Evolutionary conservation across 495 filamentous ascomycete species (phyloP).

Genomic region (Aspergillus diversus): DNA sequence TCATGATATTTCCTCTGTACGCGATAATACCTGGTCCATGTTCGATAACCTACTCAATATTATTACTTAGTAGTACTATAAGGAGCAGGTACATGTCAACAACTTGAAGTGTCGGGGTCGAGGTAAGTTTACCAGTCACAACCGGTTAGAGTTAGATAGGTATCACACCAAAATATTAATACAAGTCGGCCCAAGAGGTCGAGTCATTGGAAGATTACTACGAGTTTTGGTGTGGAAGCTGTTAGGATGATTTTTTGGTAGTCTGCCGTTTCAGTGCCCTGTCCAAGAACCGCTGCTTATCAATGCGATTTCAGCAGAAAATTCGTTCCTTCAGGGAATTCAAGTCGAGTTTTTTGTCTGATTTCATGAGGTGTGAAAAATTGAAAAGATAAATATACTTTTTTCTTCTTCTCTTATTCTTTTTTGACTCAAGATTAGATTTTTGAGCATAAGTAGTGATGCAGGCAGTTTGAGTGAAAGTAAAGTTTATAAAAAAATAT

Average conservation of each 20-base stretch:
- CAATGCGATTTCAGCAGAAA: background rate
- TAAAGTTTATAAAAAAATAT: too few relatives aligned
- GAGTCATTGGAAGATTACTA: background rate
- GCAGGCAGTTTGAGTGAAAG: too few relatives aligned
- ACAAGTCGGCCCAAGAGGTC: background rate
- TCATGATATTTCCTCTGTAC: too few relatives aligned
- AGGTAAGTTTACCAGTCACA: constrained; percentile 3
- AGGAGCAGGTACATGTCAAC: background rate
- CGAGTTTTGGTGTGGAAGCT: too few relatives aligned
- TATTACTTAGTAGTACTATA: background rate
- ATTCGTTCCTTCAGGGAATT: background rate
- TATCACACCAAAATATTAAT: constrained; percentile 1
- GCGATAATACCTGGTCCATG: too few relatives aligned
- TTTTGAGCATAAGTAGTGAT: background rate
- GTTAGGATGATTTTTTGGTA: too few relatives aligned
- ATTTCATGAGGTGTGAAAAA: too few relatives aligned
- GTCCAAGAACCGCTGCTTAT: background rate
- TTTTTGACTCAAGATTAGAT: background rate
- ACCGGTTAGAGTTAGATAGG: constrained; percentile 2
- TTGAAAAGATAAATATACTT: background rate
- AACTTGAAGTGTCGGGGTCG: background rate
- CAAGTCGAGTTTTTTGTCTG: too few relatives aligned
- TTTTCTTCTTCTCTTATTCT: background rate
- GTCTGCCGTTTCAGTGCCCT: too few relatives aligned
- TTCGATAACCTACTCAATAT: background rate